phyloP scores from a whole-genome alignment of 345 rosid genomes.

The Gossypium longicalyx region DNA sequence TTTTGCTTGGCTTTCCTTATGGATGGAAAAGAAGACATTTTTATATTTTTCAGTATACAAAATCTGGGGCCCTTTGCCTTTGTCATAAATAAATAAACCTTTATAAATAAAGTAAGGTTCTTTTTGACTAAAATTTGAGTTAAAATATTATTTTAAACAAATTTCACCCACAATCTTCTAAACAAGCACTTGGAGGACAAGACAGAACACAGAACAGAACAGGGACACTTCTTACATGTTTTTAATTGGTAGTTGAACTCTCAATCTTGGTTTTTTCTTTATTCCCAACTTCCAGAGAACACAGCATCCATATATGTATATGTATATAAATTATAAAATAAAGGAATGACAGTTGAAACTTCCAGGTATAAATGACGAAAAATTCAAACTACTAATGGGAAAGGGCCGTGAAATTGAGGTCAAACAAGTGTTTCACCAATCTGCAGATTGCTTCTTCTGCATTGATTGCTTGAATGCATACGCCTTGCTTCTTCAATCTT shows the following conservation, averaged over 20 bases:
- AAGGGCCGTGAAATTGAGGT: too few relatives aligned
- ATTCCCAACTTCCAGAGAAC: neutral
- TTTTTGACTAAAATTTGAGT: neutral
- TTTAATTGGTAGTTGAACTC: slow-evolving; percentile 9
- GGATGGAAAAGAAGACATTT: neutral
- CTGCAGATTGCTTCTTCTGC: too few relatives aligned
- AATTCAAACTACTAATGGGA: too few relatives aligned
- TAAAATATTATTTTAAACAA: neutral
- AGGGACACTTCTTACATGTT: neutral
- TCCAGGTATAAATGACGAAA: too few relatives aligned
- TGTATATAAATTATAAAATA: too few relatives aligned
- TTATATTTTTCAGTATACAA: too few relatives aligned
- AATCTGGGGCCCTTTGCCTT: too few relatives aligned
- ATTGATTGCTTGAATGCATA: too few relatives aligned
- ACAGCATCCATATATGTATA: neutral
- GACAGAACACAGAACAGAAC: neutral
- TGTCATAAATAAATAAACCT: too few relatives aligned
- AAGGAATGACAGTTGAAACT: too few relatives aligned
- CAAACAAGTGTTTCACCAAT: too few relatives aligned
- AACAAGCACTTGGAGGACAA: neutral
- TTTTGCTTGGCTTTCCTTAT: neutral
- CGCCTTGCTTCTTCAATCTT: too few relatives aligned
- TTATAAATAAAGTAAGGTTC: neutral
- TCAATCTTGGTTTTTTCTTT: neutral
- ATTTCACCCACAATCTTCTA: neutral